phyloP scores from a whole-genome alignment of 2,329 filamentous ascomycete genomes.

The Colletotrichum scovillei region DNA sequence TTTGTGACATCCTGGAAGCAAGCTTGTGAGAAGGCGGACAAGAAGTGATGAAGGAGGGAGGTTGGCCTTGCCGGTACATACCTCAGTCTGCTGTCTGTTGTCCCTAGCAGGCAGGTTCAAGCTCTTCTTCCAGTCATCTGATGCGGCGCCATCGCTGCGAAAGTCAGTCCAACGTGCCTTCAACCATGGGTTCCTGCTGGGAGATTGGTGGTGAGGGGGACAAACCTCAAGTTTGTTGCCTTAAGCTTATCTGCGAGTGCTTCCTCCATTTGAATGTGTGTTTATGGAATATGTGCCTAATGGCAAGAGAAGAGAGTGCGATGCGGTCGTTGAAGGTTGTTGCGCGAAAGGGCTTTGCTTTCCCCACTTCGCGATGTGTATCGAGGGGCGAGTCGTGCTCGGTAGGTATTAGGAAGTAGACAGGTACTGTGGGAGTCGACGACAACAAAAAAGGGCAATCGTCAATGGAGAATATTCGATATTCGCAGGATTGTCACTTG shows the following conservation, averaged over 20 bases:
- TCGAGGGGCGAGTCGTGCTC: conserved; percentile 30
- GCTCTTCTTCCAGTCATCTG: conserved; percentile 79
- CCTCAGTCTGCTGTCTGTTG: conserved; percentile 84
- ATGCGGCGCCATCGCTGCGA: conserved; percentile 59
- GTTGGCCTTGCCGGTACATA: conserved; percentile 47
- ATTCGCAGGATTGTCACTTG: neutral
- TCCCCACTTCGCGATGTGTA: conserved; percentile 32
- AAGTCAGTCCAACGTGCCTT: conserved; percentile 46
- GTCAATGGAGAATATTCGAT: neutral
- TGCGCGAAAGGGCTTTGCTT: conserved; percentile 34
- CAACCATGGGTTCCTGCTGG: neutral
- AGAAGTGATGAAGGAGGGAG: neutral
- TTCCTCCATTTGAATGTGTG: conserved; percentile 51
- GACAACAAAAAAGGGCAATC: conserved; percentile 1
- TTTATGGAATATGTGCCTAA: conserved; percentile 21
- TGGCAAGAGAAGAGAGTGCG: conserved; percentile 7
- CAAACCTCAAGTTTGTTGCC: conserved; percentile 55
- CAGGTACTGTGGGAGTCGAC: neutral
- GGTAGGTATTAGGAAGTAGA: conserved; percentile 7
- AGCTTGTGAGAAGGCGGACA: conserved; percentile 23
- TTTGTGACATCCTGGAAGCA: conserved; percentile 88
- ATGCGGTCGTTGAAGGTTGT: conserved; percentile 18
- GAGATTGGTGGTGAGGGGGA: neutral
- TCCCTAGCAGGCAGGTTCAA: conserved; percentile 81
- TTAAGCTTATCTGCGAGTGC: conserved; percentile 58